Evolutionary conservation across 176 grass and related monocot species (phyloP), one percentile per base, ranked within the genome.

Genomic region (Eleusine coracana): DNA sequence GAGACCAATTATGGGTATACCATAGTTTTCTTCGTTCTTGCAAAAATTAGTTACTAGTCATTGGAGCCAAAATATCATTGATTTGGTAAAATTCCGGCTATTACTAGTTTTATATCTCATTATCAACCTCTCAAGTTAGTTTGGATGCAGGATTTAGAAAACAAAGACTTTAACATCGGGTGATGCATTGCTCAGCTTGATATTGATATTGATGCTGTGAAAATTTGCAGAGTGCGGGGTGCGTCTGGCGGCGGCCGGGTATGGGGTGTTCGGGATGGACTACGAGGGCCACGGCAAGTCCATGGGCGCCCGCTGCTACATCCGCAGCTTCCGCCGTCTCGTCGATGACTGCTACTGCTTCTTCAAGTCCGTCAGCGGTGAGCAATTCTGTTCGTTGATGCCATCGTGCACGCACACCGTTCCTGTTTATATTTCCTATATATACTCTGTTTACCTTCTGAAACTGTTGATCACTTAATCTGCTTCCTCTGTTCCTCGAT

Each of bases 281-380:
- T 98, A 98, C 60, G 92, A 98, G 76, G 96, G 96, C 0, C 96
- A 98, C 34, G 96, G 96, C 39, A 90, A 84, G 84, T 98, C 96
- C 3, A 89, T 76, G 82, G 96, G 96, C 39, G 50, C 82, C 46
- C 81, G 92, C 7, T 95, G 92, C 84, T 98, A 98, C 83, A 95
- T 98, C 83, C 92, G 77, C 55, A 95, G 90, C 65, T 98, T 98
- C 36, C 78, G 75, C 74, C 75, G 85, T 23, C 88, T 98, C 9
- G 83, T 98, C 18, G 78, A 92, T 0, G 96, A 95, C 81, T 95
- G 92, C 44, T 18, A 93, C 59, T 49, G 28, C 16, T 95, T 95
- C 90, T 98, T 86, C 92, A 98, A 90, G 82, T 95, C 96, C 56
- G 49, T 98, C 45, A 86, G 84, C 36, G 92, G 92, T 70, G 5